phyloP scores from a whole-genome alignment of 139 green algal species.

The Volvox reticuliferus region DNA sequence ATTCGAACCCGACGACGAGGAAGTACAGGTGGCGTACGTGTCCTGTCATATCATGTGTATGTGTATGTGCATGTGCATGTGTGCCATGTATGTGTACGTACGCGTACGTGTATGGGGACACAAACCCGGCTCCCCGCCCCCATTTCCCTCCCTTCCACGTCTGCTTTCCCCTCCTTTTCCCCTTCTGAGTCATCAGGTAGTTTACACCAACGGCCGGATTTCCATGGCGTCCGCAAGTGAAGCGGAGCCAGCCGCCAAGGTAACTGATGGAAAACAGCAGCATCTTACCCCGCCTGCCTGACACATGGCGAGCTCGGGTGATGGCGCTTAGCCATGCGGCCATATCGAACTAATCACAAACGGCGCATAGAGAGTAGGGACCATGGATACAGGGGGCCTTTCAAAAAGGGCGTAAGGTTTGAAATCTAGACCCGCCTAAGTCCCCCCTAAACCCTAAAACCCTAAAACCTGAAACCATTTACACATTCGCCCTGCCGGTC shows the following conservation, averaged over 20 bases:
- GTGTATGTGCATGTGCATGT: not conserved
- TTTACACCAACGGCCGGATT: conserved; percentile 12
- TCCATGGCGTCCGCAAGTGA: not conserved
- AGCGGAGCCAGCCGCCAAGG: not conserved
- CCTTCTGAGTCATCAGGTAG: not conserved
- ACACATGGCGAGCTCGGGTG: too few relatives aligned
- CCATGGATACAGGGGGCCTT: too few relatives aligned
- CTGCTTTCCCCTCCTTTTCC: not conserved
- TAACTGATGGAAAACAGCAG: not conserved
- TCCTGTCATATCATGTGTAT: not conserved
- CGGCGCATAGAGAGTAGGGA: not conserved
- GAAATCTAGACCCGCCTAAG: too few relatives aligned
- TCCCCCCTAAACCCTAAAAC: not conserved
- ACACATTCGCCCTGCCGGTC: too few relatives aligned
- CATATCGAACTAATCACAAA: too few relatives aligned
- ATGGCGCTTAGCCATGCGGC: too few relatives aligned
- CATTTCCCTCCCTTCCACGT: not conserved
- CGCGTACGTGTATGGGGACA: not conserved
- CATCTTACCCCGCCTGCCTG: not conserved
- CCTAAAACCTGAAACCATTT: too few relatives aligned
- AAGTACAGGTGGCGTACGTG: conserved; percentile 26
- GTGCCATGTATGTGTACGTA: not conserved
- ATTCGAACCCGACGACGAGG: conserved; percentile 40
- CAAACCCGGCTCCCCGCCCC: too few relatives aligned
- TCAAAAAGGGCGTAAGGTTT: too few relatives aligned